Base-by-base conservation (phyloP, 169 alveolate species). In the Hepatocystis sp. region DNA sequence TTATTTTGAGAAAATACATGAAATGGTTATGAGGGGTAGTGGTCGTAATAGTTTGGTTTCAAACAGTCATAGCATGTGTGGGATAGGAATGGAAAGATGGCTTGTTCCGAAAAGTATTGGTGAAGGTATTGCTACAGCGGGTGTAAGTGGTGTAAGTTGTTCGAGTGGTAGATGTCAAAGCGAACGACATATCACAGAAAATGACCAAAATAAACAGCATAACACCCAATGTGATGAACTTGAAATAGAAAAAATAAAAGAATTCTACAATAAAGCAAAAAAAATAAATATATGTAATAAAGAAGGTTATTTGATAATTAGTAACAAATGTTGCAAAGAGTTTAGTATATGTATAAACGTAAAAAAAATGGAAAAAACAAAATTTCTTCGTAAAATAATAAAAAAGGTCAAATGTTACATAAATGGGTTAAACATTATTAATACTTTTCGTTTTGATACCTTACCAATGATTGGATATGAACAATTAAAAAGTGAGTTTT, bases 1-100 rank as follows among this genome's bases (percentile, higher is more conserved):
- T 58, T 76, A 76, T 76, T 76, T 76, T 76, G 64, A 76, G 15
- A 76, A 76, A 64, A 30, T 76, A 0, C 58, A 76, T 58, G 88
- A 76, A 15, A 44, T 46, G 2, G 40, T 76, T 58, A 8, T 44
- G 39, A 34, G 11, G 0, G 28, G 28, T 0, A 32, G 65, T 23
- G 3, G 65, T 53, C 19, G 63, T n/a, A n/a, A n/a, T n/a, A n/a
- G n/a, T n/a, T 13, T 58, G 0, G 17, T 19, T 56, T 39, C 66
- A 2, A 44, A 36, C 15, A 28, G 47, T 23, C 56, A 39, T 32
- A 46, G 58, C 36, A 58, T 76, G 53, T 76, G 44, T 28, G 58
- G 58, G 32, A 56, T 76, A 36, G 88, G 58, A 42, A 76, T 76
- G 19, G 58, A 58, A 76, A 76, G 32, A 46, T 76, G 76, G n/a